Percentiles rank a stretch among this genome's conserved stretches.
Evolutionary conservation across 2,329 filamentous ascomycete species (phyloP).

Genomic region (Ustulina deusta): DNA sequence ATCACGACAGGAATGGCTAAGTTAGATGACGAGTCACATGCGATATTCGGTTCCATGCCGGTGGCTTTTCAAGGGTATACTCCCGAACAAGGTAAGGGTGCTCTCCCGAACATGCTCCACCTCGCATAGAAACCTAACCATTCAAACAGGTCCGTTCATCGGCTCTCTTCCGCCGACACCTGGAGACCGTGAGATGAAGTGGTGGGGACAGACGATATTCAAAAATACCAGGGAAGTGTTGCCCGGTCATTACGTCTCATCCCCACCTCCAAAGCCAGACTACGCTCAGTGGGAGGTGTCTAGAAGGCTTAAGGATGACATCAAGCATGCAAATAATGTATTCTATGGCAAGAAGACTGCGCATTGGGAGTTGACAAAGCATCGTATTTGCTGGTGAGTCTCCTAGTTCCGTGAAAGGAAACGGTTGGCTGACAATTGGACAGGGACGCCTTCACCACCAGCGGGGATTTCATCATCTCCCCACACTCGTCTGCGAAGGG

Average conservation of each 20-base stretch:
- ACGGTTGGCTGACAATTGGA: not conserved
- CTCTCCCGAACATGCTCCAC: not conserved
- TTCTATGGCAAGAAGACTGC: conserved; percentile 70
- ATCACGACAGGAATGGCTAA: conserved; percentile 52
- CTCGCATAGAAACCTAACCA: not conserved
- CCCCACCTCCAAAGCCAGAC: conserved; percentile 66
- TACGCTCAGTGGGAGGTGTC: conserved; percentile 74
- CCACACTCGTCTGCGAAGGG: conserved; percentile 53
- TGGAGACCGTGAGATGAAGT: conserved; percentile 63
- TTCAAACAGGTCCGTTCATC: conserved; percentile 64
- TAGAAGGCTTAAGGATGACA: conserved; percentile 67
- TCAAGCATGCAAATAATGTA: conserved; percentile 65
- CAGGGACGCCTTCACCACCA: conserved; percentile 75
- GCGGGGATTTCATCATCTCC: conserved; percentile 72
- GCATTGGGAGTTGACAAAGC: conserved; percentile 69
- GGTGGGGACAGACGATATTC: conserved; percentile 73
- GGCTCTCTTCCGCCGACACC: conserved; percentile 69
- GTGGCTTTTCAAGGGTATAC: conserved; percentile 38
- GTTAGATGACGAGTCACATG: conserved; percentile 32
- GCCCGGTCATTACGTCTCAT: conserved; percentile 59
- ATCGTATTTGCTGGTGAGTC: conserved; percentile 75
- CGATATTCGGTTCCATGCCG: conserved; percentile 36
- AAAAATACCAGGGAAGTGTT: conserved; percentile 65
- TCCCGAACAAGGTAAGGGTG: conserved; percentile 26
- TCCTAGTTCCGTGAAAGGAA: not conserved